phyloP scores from a whole-genome alignment of 2,329 filamentous ascomycete species.

The Endoconidiophora laricicola region DNA sequence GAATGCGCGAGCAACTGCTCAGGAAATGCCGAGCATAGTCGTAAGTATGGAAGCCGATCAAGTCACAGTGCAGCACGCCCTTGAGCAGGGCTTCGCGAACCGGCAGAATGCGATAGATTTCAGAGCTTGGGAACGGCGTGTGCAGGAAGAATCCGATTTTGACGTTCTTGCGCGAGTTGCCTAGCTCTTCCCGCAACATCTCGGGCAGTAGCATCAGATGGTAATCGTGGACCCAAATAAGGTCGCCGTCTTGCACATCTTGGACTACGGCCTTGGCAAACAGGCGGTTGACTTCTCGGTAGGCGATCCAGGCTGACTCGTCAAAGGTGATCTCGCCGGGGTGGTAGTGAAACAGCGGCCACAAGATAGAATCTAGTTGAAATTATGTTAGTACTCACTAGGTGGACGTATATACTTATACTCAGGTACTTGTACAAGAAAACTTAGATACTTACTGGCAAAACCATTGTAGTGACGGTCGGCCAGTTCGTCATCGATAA shows the following conservation, averaged over 20 bases:
- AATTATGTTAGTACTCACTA: background rate
- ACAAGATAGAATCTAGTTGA: conserved; percentile 72
- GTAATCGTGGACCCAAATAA: conserved; percentile 98
- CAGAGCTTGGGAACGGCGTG: conserved; percentile 89
- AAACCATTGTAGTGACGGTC: conserved; percentile 97
- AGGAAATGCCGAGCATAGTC: conserved; percentile 97
- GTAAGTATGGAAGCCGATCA: conserved; percentile 97
- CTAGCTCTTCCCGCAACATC: conserved; percentile 85
- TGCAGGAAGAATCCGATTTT: conserved; percentile 98
- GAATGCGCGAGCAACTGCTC: conserved; percentile 86
- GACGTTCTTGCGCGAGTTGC: conserved; percentile 66
- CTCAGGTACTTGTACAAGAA: background rate
- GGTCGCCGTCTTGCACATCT: conserved; percentile 80
- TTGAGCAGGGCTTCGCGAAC: conserved; percentile 78
- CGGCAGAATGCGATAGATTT: conserved; percentile 90
- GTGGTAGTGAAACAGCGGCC: conserved; percentile 98
- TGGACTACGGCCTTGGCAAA: conserved; percentile 79
- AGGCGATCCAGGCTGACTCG: conserved; percentile 84
- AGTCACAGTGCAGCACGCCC: conserved; percentile 79
- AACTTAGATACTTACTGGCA: conserved; percentile 48
- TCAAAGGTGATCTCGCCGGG: conserved; percentile 97
- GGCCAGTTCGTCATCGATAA: conserved; percentile 82
- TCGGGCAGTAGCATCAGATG: conserved; percentile 92
- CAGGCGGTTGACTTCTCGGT: conserved; percentile 79
- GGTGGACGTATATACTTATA: background rate